Conservation (phyloP, 805 yeast species). For the Komagataella populi region DNA sequence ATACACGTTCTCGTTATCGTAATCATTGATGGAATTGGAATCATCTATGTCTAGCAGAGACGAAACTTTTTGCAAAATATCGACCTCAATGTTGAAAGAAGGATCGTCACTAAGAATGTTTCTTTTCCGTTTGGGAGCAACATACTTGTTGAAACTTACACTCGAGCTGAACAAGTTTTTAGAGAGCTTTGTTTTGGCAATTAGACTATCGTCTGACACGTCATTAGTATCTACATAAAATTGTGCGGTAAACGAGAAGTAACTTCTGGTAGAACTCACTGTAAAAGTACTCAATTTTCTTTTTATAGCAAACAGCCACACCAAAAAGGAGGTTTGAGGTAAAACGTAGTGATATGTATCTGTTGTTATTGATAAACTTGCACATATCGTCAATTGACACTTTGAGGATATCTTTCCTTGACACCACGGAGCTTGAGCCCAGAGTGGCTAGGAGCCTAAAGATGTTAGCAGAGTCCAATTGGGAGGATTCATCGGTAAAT, state of each 20-base stretch:
- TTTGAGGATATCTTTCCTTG: slow-evolving; percentile 18
- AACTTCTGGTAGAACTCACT: slow-evolving; percentile 8
- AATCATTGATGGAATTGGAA: not conserved
- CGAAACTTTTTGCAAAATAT: slow-evolving; percentile 11
- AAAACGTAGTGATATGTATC: slow-evolving; percentile 16
- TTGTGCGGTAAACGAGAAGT: not conserved
- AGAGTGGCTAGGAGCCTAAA: slow-evolving; percentile 17
- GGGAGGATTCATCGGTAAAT: slow-evolving; percentile 4
- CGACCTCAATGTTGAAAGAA: slow-evolving; percentile 18
- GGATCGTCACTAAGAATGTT: slow-evolving; percentile 22
- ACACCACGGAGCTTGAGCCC: slow-evolving; percentile 12
- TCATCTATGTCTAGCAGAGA: not conserved
- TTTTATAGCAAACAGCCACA: slow-evolving; percentile 30
- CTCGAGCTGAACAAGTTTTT: not conserved
- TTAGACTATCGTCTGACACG: slow-evolving; percentile 2
- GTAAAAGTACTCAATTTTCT: slow-evolving; percentile 32
- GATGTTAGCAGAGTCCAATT: slow-evolving; percentile 2
- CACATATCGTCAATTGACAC: slow-evolving; percentile 31
- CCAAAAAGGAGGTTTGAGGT: slow-evolving; percentile 34
- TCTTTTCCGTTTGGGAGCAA: not conserved
- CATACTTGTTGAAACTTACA: not conserved
- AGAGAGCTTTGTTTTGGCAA: slow-evolving; percentile 2
- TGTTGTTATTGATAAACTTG: slow-evolving; percentile 11
- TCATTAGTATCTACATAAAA: not conserved
- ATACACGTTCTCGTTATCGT: not conserved